Evolutionary conservation across 495 filamentous ascomycete genomes (phyloP), one percentile per base, ranked within the genome.

Genomic region (Penicillium psychrofluorescens): DNA sequence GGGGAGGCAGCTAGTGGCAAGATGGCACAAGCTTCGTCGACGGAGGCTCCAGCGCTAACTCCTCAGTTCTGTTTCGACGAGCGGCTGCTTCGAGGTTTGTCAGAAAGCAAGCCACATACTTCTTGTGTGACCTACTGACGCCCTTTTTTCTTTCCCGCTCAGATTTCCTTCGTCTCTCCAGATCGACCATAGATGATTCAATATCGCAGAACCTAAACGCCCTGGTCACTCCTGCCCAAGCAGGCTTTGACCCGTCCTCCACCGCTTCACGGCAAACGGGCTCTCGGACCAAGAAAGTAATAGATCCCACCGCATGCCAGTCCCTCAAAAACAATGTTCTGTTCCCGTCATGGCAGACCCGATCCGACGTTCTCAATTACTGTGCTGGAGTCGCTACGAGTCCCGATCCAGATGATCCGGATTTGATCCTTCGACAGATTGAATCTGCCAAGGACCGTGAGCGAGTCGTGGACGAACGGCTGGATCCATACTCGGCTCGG

Each of bases 1-100:
- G 51, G 45, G 44, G 50, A 48, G 36, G 29, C 36, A 36, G 46
- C 39, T 36, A 40, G 40, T 38, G 40, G 39, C 29, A 69, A 50
- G 45, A 92, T 92, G 86, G 73, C 81, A 35, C 67, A 75, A 46
- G 68, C 79, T 22, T 67, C 77, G 8, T 64, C 65, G 22, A 67
- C 61, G 2, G 65, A 72, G 16, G 68, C 71, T 36, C 88, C 89
- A 4, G 55, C 58, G 35, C 71, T 97, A 38, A 91, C 78, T 27
- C 90, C 91, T 12, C 86, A 90, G 61, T 92, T 97, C 56, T 98
- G 92, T 62, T 97, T 97, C 71, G 84, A 90, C 38, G 87, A 90
- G 38, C 76, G 79, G 27, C 76, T 86, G 10, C 72, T 98, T 29
- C 76, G 83, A 88, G 91, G 92, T 90, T 66, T 31, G 56, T 54